Base-by-base conservation (phyloP, 768 basidiomycete species). In the Chalciporus piperatus region DNA sequence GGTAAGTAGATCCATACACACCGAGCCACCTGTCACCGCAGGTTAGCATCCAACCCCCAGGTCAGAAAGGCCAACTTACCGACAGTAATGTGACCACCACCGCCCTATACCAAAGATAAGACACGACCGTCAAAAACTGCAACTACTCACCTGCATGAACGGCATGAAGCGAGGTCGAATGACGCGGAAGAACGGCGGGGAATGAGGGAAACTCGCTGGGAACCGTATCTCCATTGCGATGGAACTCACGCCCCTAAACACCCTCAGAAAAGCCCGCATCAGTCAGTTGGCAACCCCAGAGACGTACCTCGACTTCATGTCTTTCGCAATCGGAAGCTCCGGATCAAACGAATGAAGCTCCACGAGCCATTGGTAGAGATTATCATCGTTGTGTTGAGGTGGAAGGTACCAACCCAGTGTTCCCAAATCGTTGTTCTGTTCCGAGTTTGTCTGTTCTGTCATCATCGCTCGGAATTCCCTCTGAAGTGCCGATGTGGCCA, bases 121-220 rank as follows among this genome's bases (percentile, higher is more conserved):
- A 41, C 41, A 17, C 43, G 22, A 42, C 4, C 1, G 19, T 3
- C 9, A 3, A 14, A 20, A 35, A 43, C 13, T 20, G 20, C 16
- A 14, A 48, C 16, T n/a, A 41, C 42, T 20, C 28, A 70, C 65
- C 41, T 82, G 75, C 33, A 79, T 76, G 61, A 89, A 89, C 0
- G 85, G 83, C 32, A 86, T 63, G 68, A 89, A 85, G 22, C 87
- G 77, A 0, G 88, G 88, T 22, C 82, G 83, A 20, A 90, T 76
- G 28, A 89, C 82, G 50, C 87, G 78, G 69, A 89, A 87, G 72
- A 86, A 89, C 0, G 89, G 88, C 1, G 87, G 89, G 9, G 80
- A 74, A 58, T 82, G 76, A 0, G 87, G 87, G 63, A 81, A 89
- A 16, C 72, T 73, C 1, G 80, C 74, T 8, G 83, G 84, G 61